phyloP scores from a whole-genome alignment of 129 eudicot species.

The Chrysanthemum lavandulifolium region DNA sequence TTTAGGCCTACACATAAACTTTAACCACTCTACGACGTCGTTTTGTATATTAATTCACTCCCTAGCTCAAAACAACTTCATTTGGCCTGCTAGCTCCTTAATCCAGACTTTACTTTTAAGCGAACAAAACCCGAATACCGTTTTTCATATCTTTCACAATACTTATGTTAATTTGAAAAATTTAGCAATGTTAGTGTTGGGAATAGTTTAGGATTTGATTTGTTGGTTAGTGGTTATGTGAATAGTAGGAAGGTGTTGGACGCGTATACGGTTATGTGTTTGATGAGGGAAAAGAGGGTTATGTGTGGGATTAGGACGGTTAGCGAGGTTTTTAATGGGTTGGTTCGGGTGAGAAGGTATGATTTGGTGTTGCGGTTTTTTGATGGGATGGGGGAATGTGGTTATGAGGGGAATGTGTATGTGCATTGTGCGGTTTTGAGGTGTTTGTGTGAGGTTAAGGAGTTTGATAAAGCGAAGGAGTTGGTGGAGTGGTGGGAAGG shows the following conservation, averaged over 20 bases:
- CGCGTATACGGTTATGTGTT: slow-evolving; percentile 43
- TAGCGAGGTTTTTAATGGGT: slow-evolving; percentile 73
- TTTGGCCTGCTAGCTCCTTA: slow-evolving; percentile 90
- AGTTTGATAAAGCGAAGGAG: slow-evolving; percentile 49
- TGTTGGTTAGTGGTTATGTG: slow-evolving; percentile 59
- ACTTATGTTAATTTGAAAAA: slow-evolving; percentile 28
- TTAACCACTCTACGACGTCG: slow-evolving; percentile 71
- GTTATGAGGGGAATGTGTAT: slow-evolving; percentile 55
- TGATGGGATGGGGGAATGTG: slow-evolving; percentile 37
- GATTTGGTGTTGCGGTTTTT: slow-evolving; percentile 56
- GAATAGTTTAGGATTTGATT: slow-evolving; percentile 62
- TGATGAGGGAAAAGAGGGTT: slow-evolving; percentile 51
- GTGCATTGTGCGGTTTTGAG: slow-evolving; percentile 49
- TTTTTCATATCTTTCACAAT: slow-evolving; percentile 39
- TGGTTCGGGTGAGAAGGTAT: slow-evolving; percentile 47
- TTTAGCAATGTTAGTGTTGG: not conserved
- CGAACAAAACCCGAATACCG: slow-evolving; percentile 22
- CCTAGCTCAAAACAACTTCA: slow-evolving; percentile 45
- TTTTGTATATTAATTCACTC: slow-evolving; percentile 81
- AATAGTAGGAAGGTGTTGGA: slow-evolving; percentile 49
- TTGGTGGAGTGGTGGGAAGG: slow-evolving; percentile 43
- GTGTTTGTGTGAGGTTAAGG: slow-evolving; percentile 73
- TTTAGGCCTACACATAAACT: slow-evolving; percentile 74
- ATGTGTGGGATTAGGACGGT: slow-evolving; percentile 80
- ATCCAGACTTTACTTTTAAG: slow-evolving; percentile 56